Evolutionary conservation across 768 basidiomycete species (phyloP), one percentile per base, ranked within the genome.

Genomic region (Tricholoma matsutake): DNA sequence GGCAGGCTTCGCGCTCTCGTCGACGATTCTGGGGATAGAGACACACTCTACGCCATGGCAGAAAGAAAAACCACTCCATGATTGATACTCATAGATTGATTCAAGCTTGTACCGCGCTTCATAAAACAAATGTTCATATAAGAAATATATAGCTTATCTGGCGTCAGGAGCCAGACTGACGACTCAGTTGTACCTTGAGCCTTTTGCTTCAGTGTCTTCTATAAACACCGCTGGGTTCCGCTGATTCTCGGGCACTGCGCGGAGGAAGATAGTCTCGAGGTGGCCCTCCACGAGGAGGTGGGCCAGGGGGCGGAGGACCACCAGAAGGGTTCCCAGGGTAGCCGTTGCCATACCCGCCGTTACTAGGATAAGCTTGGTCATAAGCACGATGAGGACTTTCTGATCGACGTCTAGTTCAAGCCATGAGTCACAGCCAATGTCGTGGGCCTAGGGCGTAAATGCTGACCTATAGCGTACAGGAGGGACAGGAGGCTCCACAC

Each of bases 341-440:
- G 67, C 83, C 82, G 65, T 84, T 84, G 67, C 74, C 69, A 61
- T 79, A 80, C 64, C 75, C 72, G 49, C 72, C 61, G 59, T 71
- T 67, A 57, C 68, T 70, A 53, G 80, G 69, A 66, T 86, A 86
- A 41, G 75, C 71, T 61, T 71, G 67, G 54, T 88, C 86, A 72
- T 87, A 88, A 7, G 71, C 55, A 55, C 83, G 75, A 45, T 82
- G 81, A 59, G 87, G 88, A 66, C 90, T 92, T 67, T 85, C 81
- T 34, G 91, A 92, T 56, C 90, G 87, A 65, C 90, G 87, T 60
- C 88, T 89, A 61, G 32, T 22, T 56, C 20, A 61, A 61, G 41
- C 28, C 16, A 54, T 45, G 49, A 54, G 49, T 28, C 16, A 32
- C 8, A 49, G 22, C 39, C 45, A 55, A 20, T 41, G 7, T 58